Conservation (phyloP, 2,329 filamentous ascomycete species). For the Triangularia verruculosa region DNA sequence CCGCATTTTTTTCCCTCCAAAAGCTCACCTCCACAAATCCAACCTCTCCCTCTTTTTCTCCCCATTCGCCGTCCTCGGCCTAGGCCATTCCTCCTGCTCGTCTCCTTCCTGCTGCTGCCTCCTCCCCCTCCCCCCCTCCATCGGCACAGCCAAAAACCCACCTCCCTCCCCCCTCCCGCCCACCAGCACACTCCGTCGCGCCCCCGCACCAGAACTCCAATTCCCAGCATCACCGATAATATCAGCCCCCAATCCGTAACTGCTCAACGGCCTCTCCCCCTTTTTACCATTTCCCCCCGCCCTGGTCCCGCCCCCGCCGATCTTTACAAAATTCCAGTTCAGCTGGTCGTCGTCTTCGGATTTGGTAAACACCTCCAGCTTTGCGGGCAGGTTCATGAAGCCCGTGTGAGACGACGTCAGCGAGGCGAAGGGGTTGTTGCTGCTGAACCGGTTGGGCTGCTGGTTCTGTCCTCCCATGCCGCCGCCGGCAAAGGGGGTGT, state of each 20-base stretch:
- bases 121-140: background rate
- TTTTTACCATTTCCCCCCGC: slow-evolving; percentile 33
- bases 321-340: slow-evolving; percentile 57
- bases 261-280: slow-evolving; percentile 45
- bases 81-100: slow-evolving; percentile 26
- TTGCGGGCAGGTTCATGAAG: slow-evolving; percentile 45
- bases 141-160: slow-evolving; percentile 53
- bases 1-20: no score
- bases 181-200: slow-evolving; percentile 53
- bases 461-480: slow-evolving; percentile 31
- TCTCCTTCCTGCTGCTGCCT: background rate
- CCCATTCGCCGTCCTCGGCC: slow-evolving; percentile 25
- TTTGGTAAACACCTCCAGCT: slow-evolving; percentile 60
- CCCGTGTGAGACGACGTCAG: slow-evolving; percentile 27
- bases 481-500: slow-evolving; percentile 24
- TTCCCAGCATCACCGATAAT: slow-evolving; percentile 40
- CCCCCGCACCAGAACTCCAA: slow-evolving; percentile 49
- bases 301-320: slow-evolving; percentile 39
- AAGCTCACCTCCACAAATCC: slow-evolving; percentile 29
- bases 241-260: slow-evolving; percentile 56
- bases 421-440: slow-evolving; percentile 57
- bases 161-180: slow-evolving; percentile 47
- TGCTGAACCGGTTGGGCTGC: slow-evolving; percentile 48
- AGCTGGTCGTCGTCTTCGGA: slow-evolving; percentile 52
- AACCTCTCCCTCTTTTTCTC: slow-evolving; percentile 27